A percentile compares a stretch with the other conserved stretches of the same genome.
Evolutionary conservation across 2,329 filamentous ascomycete species (phyloP).

Genomic region (Sporothrix mexicana): DNA sequence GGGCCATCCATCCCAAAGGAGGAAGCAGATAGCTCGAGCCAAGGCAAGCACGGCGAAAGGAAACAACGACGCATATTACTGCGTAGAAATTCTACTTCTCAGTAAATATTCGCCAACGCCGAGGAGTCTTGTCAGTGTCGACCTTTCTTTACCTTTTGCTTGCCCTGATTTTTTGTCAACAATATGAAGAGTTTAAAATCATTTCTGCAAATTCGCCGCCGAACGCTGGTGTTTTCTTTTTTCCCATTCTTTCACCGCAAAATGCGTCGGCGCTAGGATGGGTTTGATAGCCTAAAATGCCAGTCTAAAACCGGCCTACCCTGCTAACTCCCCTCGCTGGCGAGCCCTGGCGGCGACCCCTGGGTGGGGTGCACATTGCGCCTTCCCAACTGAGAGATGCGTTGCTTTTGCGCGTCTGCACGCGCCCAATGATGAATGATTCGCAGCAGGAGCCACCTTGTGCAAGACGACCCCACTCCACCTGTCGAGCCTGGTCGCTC

Average conservation of each 20-base stretch:
- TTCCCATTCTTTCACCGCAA: neutral
- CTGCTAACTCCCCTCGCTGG: conserved; percentile 6
- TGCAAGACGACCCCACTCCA: conserved; percentile 9
- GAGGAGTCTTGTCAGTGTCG: neutral
- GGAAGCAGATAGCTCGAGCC: conserved; percentile 11
- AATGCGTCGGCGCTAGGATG: conserved; percentile 6
- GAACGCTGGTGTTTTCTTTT: neutral
- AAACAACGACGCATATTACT: no score
- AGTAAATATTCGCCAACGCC: neutral
- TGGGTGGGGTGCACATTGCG: conserved; percentile 7
- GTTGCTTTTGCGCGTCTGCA: conserved; percentile 6
- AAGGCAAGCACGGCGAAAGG: neutral
- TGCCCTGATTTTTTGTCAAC: neutral
- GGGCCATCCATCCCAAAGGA: conserved; percentile 17
- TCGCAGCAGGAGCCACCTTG: conserved; percentile 22
- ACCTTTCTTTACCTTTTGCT: neutral
- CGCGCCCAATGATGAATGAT: conserved; percentile 2
- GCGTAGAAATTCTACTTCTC: neutral
- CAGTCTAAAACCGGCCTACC: conserved; percentile 25
- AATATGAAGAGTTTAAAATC: neutral
- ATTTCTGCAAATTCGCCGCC: neutral
- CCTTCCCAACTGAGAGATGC: conserved; percentile 24
- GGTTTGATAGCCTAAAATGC: conserved; percentile 24
- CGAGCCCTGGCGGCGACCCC: neutral
- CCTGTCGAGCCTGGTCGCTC: neutral